phyloP scores from a whole-genome alignment of 2,329 filamentous ascomycete species.

The Aspergillus versicolor region DNA sequence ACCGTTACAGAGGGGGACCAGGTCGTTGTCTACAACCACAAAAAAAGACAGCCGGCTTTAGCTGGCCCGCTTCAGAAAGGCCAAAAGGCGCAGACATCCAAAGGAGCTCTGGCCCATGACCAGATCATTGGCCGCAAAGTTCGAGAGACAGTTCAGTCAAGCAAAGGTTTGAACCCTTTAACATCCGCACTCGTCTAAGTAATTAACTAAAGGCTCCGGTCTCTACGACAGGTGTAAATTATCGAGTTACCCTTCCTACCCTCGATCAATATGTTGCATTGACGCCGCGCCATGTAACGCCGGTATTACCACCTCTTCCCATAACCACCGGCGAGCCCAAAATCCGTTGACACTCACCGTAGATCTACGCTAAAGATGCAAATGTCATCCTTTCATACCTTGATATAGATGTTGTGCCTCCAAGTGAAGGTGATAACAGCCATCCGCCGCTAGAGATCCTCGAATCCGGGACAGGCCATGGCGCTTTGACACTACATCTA shows the following conservation, averaged over 20 bases:
- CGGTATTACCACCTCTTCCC: conserved; percentile 47
- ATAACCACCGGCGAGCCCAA: not conserved
- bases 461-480: conserved; percentile 84
- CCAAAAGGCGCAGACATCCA: conserved; percentile 34
- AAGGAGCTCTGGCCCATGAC: conserved; percentile 43
- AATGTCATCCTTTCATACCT: conserved; percentile 73
- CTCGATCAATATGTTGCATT: conserved; percentile 71
- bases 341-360: conserved; percentile 18
- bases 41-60: conserved; percentile 38
- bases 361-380: conserved; percentile 75
- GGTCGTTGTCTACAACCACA: conserved; percentile 33
- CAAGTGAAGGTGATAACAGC: conserved; percentile 27
- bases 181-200: not conserved
- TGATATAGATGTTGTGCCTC: conserved; percentile 64
- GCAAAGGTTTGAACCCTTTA: conserved; percentile 41
- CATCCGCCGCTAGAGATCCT: conserved; percentile 67
- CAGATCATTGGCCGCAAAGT: conserved; percentile 64
- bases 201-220: not conserved
- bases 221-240: conserved; percentile 41
- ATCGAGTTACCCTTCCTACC: conserved; percentile 63
- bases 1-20: conserved; percentile 42
- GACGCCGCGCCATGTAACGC: conserved; percentile 70
- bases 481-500: conserved; percentile 72
- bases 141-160: conserved; percentile 60
- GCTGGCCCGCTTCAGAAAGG: conserved; percentile 43